A percentile compares a stretch with the other conserved stretches of the same genome.
These are phyloP conservation scores for Dactylis glomerata DNA, from an alignment of 176 grass and related monocot species.

Conservation along the genomic window DNA sequence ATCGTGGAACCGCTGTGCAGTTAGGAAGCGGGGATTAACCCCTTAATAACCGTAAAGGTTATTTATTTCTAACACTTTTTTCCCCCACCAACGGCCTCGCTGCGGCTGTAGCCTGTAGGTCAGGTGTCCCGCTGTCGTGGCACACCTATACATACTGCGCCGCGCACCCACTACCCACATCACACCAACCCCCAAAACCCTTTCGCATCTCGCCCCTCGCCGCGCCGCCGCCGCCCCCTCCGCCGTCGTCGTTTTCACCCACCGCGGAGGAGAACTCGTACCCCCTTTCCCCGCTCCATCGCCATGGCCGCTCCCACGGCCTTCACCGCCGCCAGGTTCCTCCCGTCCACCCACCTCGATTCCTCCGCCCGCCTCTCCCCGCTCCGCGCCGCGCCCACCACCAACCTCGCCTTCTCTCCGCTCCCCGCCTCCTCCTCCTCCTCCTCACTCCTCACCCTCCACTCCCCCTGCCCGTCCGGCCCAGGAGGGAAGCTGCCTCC, in stretches of 20 bases:
- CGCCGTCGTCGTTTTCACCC: neutral
- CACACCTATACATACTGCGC: neutral
- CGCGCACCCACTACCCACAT: neutral
- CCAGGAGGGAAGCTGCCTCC: slow-evolving; percentile 52
- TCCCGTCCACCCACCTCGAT: slow-evolving; percentile 34
- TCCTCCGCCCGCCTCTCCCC: slow-evolving; percentile 30
- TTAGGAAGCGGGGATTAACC: too few relatives aligned
- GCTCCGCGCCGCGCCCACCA: slow-evolving; percentile 16
- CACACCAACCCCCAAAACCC: slow-evolving; percentile 34
- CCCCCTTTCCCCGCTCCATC: neutral
- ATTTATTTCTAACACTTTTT: too few relatives aligned
- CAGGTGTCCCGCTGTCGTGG: neutral
- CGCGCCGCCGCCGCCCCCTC: slow-evolving; percentile 30
- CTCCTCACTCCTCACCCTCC: slow-evolving; percentile 33
- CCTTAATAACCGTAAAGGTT: too few relatives aligned
- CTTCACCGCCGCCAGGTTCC: slow-evolving; percentile 36
- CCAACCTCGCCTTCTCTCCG: slow-evolving; percentile 42
- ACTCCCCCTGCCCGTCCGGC: slow-evolving; percentile 32
- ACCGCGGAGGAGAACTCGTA: neutral
- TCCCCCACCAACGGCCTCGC: neutral
- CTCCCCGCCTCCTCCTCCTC: slow-evolving; percentile 20
- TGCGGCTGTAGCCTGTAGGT: neutral
- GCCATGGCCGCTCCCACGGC: slow-evolving; percentile 67
- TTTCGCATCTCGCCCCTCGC: neutral
- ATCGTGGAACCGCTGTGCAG: too few relatives aligned